Conservation (phyloP, 768 basidiomycete genomes). For the Pulveroboletus frians region DNA sequence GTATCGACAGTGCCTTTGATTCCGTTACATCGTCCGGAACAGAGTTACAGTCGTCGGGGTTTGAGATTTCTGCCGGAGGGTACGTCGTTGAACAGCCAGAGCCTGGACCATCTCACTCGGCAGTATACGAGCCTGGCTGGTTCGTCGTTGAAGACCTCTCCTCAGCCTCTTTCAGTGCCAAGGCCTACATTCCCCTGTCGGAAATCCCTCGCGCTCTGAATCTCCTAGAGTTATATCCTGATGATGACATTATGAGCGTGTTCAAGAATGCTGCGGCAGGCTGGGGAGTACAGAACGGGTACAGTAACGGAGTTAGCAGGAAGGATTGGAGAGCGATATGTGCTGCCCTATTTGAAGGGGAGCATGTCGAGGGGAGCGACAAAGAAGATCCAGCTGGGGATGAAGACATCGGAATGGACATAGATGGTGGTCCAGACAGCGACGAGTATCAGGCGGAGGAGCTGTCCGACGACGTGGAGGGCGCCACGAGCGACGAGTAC, state of each 20-base stretch:
- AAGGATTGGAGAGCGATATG: conserved; percentile 82
- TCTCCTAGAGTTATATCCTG: conserved; percentile 57
- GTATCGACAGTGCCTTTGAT: conserved; percentile 53
- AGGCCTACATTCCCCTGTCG: conserved; percentile 45
- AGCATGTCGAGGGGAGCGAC: conserved; percentile 22
- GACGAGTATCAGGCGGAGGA: conserved; percentile 25
- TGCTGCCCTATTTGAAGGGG: conserved; percentile 59
- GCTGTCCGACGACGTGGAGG: conserved; percentile 21
- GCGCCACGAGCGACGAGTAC: conserved; percentile 30
- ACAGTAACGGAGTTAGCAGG: conserved; percentile 42
- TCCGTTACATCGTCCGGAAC: conserved; percentile 10
- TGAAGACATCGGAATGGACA: conserved; percentile 17
- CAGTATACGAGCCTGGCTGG: conserved; percentile 24
- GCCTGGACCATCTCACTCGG: conserved; percentile 4
- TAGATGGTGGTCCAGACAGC: conserved; percentile 29
- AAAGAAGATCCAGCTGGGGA: conserved; percentile 7
- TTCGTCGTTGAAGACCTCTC: conserved; percentile 27
- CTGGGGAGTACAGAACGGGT: conserved; percentile 43
- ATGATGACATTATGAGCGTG: conserved; percentile 68
- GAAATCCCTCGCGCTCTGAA: conserved; percentile 59
- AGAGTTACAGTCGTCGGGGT: background rate
- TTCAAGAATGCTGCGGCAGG: conserved; percentile 74
- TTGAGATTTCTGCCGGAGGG: conserved; percentile 25
- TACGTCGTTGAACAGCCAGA: conserved; percentile 30
- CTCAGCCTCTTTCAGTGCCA: conserved; percentile 2